Conservation (phyloP, 352 stramenopile genomes). For the Phytopythium sindhum region DNA sequence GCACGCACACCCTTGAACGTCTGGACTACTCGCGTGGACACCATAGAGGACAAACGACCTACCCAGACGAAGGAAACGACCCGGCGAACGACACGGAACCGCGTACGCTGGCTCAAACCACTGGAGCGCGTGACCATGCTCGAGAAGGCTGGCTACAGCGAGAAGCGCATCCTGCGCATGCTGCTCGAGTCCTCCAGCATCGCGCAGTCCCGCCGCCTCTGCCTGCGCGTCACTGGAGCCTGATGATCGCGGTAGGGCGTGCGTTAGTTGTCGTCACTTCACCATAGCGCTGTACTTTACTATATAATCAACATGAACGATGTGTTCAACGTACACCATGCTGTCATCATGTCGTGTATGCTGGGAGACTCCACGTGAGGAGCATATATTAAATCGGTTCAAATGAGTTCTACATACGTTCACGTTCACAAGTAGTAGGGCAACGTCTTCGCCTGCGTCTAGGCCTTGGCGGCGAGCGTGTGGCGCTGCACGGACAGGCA, state of each 20-base stretch:
- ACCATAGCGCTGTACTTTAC: neutral
- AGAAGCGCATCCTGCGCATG: conserved; percentile 36
- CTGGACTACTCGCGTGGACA: conserved; percentile 39
- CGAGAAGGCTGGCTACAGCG: conserved; percentile 28
- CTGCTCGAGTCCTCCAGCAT: conserved; percentile 43
- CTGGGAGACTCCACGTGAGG: too few relatives aligned
- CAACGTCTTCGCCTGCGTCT: neutral
- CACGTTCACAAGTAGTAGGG: neutral
- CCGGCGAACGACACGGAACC: neutral
- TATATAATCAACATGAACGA: neutral
- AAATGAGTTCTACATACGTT: too few relatives aligned
- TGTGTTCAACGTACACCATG: too few relatives aligned
- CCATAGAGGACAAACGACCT: neutral
- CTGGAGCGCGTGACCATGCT: conserved; percentile 29
- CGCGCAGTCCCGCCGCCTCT: conserved; percentile 37
- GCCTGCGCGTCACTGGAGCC: conserved; percentile 2
- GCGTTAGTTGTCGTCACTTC: too few relatives aligned
- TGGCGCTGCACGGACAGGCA: conserved; percentile 8
- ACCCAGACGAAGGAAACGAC: neutral
- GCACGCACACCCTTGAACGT: conserved; percentile 32
- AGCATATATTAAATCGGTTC: neutral
- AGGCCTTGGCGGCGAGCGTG: neutral
- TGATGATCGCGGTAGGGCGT: too few relatives aligned
- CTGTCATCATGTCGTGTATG: too few relatives aligned
- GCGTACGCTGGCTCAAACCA: conserved; percentile 26